Evolutionary conservation across 2,329 filamentous ascomycete genomes (phyloP), one percentile per base, ranked within the genome.

Genomic region (Alternaria sp.): DNA sequence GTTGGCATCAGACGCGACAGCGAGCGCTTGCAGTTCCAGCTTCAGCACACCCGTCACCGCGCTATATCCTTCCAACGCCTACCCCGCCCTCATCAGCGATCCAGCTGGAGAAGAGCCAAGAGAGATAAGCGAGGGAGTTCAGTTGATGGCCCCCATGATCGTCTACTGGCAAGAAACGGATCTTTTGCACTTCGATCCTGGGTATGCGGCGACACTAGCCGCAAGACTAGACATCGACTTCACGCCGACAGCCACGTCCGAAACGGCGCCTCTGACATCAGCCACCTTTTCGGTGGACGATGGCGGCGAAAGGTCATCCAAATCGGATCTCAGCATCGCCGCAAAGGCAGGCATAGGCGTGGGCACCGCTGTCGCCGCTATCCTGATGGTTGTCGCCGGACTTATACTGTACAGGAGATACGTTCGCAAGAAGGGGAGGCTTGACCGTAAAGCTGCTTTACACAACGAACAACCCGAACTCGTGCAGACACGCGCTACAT

Each of bases 281-380:
- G 10, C 56, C 7, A 51, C 23, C 3, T 23, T 23, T 19, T 4
- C n/a, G 6, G 25, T 9, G 9, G 7, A 21, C 15, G 7, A 26
- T 12, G 21, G 15, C 0, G 36, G 28, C 11, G 17, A 19, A 15
- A 7, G 1, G 19, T 19, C 23, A 17, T 40, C 45, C 11, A 10
- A 17, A 10, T 1, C n/a, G 1, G 32, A 47, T 11, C 45, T 58
- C 10, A 50, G 13, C 9, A 30, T 47, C 17, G 46, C 12, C 3
- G 56, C 56, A 21, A 58, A 58, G n/a, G 56, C 56, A 15, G 56
- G 56, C 3, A 44, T 58, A 30, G 45, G 45, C 11, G 30, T 58
- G 3, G 56, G 45, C 8, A 9, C 13, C 5, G 45, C 28, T 1
- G 12, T 50, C 21, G 56, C 30, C 0, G 44, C 3, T 0, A 11